Conservation (phyloP, 805 yeast genomes). For the Yarrowia divulgata region DNA sequence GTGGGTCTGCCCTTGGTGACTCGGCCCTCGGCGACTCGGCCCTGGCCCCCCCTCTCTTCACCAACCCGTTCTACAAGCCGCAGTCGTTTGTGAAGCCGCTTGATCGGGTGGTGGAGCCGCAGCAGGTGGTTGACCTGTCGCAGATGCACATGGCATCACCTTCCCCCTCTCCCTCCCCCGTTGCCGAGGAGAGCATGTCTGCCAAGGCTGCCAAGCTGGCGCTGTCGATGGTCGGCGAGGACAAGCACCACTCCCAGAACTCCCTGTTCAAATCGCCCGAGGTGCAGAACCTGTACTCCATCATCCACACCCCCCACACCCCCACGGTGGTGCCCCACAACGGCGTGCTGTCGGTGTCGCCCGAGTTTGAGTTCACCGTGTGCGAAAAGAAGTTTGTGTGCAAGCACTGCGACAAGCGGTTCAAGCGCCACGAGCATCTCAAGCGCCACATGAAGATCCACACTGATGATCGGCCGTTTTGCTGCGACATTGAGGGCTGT, state of each 20-base stretch:
- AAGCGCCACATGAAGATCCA: constrained; percentile 74
- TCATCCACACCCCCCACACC: constrained; percentile 38
- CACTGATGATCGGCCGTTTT: constrained; percentile 78
- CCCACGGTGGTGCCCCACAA: constrained; percentile 38
- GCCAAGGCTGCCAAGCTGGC: constrained; percentile 22
- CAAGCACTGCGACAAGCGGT: constrained; percentile 50
- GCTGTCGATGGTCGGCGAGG: constrained; percentile 4
- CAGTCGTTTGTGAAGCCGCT: constrained; percentile 1
- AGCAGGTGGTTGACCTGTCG: too few species aligned
- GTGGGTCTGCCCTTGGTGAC: not conserved
- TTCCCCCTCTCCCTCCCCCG: not conserved
- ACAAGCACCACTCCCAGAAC: too few species aligned
- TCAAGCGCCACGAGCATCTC: constrained; percentile 55
- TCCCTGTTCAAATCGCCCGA: constrained; percentile 21
- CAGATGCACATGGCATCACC: too few species aligned
- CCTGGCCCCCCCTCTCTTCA: constrained; percentile 19
- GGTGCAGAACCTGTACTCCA: constrained; percentile 29
- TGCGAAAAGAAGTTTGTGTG: constrained; percentile 48
- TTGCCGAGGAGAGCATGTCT: constrained; percentile 5
- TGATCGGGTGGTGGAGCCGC: too few species aligned
- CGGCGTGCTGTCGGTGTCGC: constrained; percentile 25
- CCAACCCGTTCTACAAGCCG: constrained; percentile 37
- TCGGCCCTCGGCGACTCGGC: not conserved
- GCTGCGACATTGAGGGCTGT: constrained; percentile 64
- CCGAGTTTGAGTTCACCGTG: constrained; percentile 39